Evolutionary conservation across 2,329 filamentous ascomycete species (phyloP), one percentile per base, ranked within the genome.

Genomic region (Fusarium xyrophilum): DNA sequence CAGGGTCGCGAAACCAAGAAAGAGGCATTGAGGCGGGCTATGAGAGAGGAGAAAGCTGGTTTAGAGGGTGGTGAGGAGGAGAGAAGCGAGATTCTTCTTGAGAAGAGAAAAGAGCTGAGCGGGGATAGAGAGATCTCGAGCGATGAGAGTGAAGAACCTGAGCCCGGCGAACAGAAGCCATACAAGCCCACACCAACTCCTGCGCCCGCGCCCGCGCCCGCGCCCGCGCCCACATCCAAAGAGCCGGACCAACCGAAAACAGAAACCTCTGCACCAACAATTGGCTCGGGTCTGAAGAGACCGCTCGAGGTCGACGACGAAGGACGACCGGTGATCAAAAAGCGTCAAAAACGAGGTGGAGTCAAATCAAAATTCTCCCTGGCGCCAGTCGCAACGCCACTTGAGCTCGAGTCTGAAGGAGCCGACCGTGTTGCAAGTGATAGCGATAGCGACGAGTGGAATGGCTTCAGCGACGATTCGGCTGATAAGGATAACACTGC

Each of bases 241-340:
- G 27, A 62, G n/a, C 19, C 63, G n/a, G 36, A 59, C 10, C 42
- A 53, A 17, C 25, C 56, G 5, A 67, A 69, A 28, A 32, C 59
- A 23, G 39, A 47, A 8, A 43, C 32, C 12, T 58, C 36, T 44
- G 30, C 64, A 10, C 46, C 65, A 28, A 40, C 62, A 5, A 80
- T 88, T 55, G 96, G 96, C 23, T 90, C 89, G 64, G 96, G 96
- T 10, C 79, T 99, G 62, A 98, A 98, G 78, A 86, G 94, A 42
- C 93, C 94, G 3, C 82, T 99, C 14, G 92, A 97, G 44, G 71
- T 93, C 13, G 93, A 93, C 66, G 89, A 92, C 2, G 88, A 90
- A 61, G 93, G 95, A 10, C 88, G 88, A 57, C 96, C 95, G 0
- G 83, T 97, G 5, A 88, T 98, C 53, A 90, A 91, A 75, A 96